Base-by-base conservation (phyloP, 2,329 filamentous ascomycete genomes). In the Simplicillium aogashimaense region DNA sequence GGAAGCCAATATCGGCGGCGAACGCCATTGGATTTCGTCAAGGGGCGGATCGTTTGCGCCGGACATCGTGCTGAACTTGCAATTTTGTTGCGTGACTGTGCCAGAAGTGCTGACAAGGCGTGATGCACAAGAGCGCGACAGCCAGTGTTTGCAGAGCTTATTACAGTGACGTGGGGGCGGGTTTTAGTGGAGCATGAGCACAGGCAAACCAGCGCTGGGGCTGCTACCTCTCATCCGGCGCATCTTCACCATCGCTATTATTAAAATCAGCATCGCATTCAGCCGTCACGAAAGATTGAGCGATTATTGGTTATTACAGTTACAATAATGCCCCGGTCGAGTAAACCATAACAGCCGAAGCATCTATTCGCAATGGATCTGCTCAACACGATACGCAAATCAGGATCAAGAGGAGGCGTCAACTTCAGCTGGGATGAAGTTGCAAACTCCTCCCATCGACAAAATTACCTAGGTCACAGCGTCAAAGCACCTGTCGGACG, bases 361-460 rank as follows among this genome's bases (percentile, higher is more conserved):
- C 9, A 5, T 15, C 18, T 34, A 10, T n/a, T 18, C 37, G 41
- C 44, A 42, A 95, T 98, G 92, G 92, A 98, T 73, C 76, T 98
- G 41, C 78, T 97, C 40, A 86, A 89, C 44, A 87, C 85, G 33
- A 83, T 98, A 46, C 86, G 89, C 55, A 97, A 98, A 65, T 67
- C 72, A 14, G 90, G 94, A 60, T 92, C 87, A 53, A 83, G 92
- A 50, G 92, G 92, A 55, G 92, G 92, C 57, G 84, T 84, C 62
- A 88, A 95, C 61, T 98, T 98, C 69, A 89, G 82, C 65, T 97
- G 92, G 92, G 85, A 90, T 49, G 88, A 95, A 51, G 90, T 98
- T 56, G 83, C 90, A 58, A 79, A 72, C 48, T 94, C 88, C 37
- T 67, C 75, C 16, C 89, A 95, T 55, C 88, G 92, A 60, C 89